Evolutionary conservation across 2,329 filamentous ascomycete genomes (phyloP).

Genomic region (Hypoxylon sp.): DNA sequence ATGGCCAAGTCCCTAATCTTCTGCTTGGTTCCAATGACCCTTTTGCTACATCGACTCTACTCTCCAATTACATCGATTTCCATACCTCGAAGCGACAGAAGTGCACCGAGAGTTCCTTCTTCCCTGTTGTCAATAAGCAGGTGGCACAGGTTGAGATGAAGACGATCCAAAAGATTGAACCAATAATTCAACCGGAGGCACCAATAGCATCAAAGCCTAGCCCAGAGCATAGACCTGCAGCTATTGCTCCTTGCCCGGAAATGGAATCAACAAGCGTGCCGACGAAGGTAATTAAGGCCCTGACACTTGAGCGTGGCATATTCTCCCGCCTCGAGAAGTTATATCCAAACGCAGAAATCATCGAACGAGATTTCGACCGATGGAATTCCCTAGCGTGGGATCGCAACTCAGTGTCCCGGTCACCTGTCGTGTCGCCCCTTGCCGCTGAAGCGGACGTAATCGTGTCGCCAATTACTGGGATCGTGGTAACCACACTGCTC

Average conservation of each 20-base stretch:
- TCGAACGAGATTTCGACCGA: slow-evolving; percentile 72
- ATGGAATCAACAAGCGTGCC: slow-evolving; percentile 15
- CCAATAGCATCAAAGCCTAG: background rate
- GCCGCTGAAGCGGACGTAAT: slow-evolving; percentile 79
- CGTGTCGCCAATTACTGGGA: slow-evolving; percentile 76
- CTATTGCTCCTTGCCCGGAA: slow-evolving; percentile 43
- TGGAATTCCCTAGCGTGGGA: slow-evolving; percentile 57
- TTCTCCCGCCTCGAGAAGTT: slow-evolving; percentile 65
- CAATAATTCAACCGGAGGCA: background rate
- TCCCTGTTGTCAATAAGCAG: slow-evolving; percentile 19
- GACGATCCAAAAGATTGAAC: too few relatives aligned
- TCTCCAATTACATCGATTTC: slow-evolving; percentile 52
- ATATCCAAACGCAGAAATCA: slow-evolving; percentile 65
- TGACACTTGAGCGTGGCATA: slow-evolving; percentile 63
- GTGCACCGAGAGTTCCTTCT: slow-evolving; percentile 50
- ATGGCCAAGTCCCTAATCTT: slow-evolving; percentile 28
- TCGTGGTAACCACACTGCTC: slow-evolving; percentile 80
- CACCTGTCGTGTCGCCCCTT: slow-evolving; percentile 58
- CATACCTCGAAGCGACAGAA: slow-evolving; percentile 51
- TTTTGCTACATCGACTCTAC: slow-evolving; percentile 47
- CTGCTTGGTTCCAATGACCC: slow-evolving; percentile 46
- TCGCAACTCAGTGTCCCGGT: slow-evolving; percentile 53
- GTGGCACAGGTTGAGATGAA: background rate
- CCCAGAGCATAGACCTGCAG: slow-evolving; percentile 1
- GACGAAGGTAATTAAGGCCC: slow-evolving; percentile 66